Evolutionary conservation across 2,329 filamentous ascomycete species (phyloP).

Genomic region (Aspergillus ustus): DNA sequence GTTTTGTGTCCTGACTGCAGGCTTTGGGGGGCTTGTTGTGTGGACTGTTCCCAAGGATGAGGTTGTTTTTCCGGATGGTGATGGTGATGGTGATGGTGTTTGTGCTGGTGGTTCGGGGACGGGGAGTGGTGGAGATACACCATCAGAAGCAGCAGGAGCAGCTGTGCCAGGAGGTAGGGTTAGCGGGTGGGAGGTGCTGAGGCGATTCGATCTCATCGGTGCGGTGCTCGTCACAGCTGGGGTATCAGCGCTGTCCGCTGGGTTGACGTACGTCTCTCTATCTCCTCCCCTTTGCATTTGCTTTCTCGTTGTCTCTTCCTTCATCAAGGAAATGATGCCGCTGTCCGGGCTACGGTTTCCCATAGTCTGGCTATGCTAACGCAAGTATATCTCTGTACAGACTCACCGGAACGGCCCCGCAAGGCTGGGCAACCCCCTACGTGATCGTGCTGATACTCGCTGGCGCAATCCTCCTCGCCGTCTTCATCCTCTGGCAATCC

Average conservation of each 20-base stretch:
- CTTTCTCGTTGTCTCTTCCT: background rate
- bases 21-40: conserved; percentile 59
- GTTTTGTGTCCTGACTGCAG: conserved; percentile 66
- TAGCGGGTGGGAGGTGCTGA: background rate
- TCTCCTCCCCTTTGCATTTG: background rate
- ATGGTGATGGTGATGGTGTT: background rate
- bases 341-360: background rate
- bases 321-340: background rate
- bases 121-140: background rate
- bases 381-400: conserved; percentile 25
- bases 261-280: background rate
- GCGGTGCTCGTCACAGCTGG: conserved; percentile 1
- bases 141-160: too few relatives aligned
- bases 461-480: conserved; percentile 59
- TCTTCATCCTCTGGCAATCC: conserved; percentile 68
- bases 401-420: conserved; percentile 58
- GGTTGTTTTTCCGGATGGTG: background rate
- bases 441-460: conserved; percentile 67
- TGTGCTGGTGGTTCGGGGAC: too few relatives aligned
- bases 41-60: conserved; percentile 1
- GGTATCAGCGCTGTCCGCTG: conserved; percentile 1
- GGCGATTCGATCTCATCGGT: conserved; percentile 9
- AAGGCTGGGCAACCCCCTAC: conserved; percentile 67
- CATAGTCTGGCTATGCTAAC: background rate
- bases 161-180: background rate